Percentiles rank a stretch among this genome's conserved stretches.
These are phyloP conservation scores for Tolypocladium capitatum DNA, from an alignment of 2,329 filamentous ascomycete genomes.

Conservation along the genomic window DNA sequence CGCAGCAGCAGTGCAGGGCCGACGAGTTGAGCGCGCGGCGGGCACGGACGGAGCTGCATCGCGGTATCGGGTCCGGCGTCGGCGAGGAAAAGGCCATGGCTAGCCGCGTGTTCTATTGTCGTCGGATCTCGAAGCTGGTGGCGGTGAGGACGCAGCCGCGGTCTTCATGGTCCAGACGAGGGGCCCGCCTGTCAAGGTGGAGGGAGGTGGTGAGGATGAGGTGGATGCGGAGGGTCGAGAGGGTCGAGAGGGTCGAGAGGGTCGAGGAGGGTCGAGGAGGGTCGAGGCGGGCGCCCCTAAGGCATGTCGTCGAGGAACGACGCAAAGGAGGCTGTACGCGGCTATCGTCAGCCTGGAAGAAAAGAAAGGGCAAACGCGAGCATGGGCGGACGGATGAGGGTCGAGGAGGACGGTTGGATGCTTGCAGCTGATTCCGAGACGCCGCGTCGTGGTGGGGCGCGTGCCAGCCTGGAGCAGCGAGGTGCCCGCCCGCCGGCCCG, in stretches of 20 bases:
- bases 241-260: not conserved
- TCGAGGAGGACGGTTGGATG: not conserved
- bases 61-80: slow-evolving; percentile 8
- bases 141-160: not conserved
- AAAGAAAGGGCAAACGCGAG: not conserved
- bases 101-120: not conserved
- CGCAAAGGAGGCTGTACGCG: not conserved
- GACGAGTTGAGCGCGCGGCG: slow-evolving; percentile 14
- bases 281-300: not conserved
- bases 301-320: slow-evolving; percentile 1
- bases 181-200: not conserved
- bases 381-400: not conserved
- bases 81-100: slow-evolving; percentile 2
- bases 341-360: not conserved
- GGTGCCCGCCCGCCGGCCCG: too few species aligned
- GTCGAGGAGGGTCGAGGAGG: not conserved
- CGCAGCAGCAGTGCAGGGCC: slow-evolving; percentile 67
- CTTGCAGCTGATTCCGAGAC: not conserved
- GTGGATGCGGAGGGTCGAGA: not conserved
- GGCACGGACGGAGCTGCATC: slow-evolving; percentile 11
- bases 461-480: too few species aligned
- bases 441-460: not conserved
- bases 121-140: not conserved
- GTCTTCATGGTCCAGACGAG: slow-evolving; percentile 5
- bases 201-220: not conserved